phyloP scores from a whole-genome alignment of 495 filamentous ascomycete genomes.

The Delitschia confertaspora region DNA sequence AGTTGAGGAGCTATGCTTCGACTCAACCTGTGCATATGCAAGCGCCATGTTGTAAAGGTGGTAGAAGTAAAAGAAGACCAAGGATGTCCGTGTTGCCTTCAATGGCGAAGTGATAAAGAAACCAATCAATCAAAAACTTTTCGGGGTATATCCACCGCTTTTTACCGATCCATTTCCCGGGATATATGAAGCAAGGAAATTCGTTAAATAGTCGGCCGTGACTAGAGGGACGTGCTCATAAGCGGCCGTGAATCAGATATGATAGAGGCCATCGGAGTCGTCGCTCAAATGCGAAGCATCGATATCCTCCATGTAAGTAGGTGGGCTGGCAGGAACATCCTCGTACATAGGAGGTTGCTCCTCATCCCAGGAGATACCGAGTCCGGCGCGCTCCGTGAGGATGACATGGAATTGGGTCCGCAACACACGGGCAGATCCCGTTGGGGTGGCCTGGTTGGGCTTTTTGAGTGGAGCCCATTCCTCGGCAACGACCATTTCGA shows the following conservation, averaged over 20 bases:
- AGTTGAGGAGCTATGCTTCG: no score
- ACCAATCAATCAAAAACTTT: background rate
- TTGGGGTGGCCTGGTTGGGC: constrained; percentile 66
- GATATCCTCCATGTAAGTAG: constrained; percentile 53
- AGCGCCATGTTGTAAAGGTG: no score
- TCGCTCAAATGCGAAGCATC: constrained; percentile 11
- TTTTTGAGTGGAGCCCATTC: constrained; percentile 71
- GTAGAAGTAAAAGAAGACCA: no score
- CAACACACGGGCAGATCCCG: constrained; percentile 81
- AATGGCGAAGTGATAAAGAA: background rate
- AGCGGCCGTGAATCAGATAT: background rate
- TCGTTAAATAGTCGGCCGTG: constrained; percentile 3
- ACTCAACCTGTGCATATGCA: no score
- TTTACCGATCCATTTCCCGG: background rate
- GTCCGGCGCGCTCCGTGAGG: constrained; percentile 73
- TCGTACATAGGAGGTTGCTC: constrained; percentile 92
- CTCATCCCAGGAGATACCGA: constrained; percentile 96
- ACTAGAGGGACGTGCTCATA: background rate
- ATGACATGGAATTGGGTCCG: constrained; percentile 81
- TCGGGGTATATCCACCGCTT: constrained; percentile 16
- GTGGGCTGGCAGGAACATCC: constrained; percentile 83
- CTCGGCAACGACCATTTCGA: constrained; percentile 91
- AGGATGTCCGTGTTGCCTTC: no score
- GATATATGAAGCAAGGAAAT: constrained; percentile 3
- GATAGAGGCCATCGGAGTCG: background rate